Evolutionary conservation across 2,329 filamentous ascomycete species (phyloP).

Genomic region (Trichoderma hamatum): DNA sequence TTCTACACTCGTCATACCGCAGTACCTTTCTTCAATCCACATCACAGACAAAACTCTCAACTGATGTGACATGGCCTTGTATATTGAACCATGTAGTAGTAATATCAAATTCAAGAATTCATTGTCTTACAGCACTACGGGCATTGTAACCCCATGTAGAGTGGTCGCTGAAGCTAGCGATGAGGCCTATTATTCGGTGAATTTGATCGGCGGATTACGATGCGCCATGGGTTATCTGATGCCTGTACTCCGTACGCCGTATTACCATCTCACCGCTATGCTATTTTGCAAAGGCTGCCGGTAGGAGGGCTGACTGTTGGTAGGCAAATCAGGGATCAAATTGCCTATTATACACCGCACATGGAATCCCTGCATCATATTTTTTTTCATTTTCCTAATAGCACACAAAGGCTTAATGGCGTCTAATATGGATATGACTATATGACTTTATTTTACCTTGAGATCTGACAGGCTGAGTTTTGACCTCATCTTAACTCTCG

Average conservation of each 20-base stretch:
- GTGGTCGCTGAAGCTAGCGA: neutral
- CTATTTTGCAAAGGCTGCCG: neutral
- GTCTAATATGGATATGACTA: neutral
- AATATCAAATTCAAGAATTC: neutral
- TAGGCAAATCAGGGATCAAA: too few species aligned
- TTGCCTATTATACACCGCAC: too few species aligned
- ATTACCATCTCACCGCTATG: neutral
- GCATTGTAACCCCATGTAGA: neutral
- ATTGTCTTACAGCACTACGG: neutral
- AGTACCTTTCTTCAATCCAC: too few species aligned
- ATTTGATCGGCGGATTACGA: slow-evolving; percentile 12
- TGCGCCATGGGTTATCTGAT: neutral
- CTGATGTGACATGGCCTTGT: neutral
- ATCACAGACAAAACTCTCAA: neutral
- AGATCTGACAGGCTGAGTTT: neutral
- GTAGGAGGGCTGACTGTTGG: neutral
- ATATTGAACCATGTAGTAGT: neutral
- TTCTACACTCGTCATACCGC: too few species aligned
- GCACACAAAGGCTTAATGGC: neutral
- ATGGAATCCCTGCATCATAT: neutral
- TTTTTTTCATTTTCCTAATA: neutral
- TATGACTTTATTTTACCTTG: neutral
- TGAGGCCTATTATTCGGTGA: neutral
- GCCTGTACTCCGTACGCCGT: neutral
- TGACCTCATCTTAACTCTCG: neutral